Percentiles rank a stretch among this genome's conserved stretches.
These are phyloP conservation scores for Phoenix dactylifera DNA, from an alignment of 176 grass and related monocot genomes.

Conservation along the genomic window DNA sequence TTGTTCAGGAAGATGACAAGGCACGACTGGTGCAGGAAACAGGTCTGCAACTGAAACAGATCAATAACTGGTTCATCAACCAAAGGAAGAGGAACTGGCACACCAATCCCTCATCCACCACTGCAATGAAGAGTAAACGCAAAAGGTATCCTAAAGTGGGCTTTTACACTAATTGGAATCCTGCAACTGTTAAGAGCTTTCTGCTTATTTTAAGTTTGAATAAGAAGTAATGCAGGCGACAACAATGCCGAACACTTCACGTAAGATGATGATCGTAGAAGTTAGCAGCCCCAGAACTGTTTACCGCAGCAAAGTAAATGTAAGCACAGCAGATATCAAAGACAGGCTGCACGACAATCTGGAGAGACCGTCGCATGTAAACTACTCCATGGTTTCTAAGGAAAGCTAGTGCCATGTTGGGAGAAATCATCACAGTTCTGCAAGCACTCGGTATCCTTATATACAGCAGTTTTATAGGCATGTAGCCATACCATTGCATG, in stretches of 20 bases:
- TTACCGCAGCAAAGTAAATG: too few relatives aligned
- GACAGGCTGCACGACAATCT: too few relatives aligned
- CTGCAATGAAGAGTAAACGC: neutral
- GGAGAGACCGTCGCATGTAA: too few relatives aligned
- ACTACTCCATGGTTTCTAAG: too few relatives aligned
- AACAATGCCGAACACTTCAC: conserved; percentile 12
- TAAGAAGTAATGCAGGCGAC: conserved; percentile 9
- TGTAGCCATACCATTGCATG: too few relatives aligned
- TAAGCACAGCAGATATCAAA: too few relatives aligned
- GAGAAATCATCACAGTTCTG: too few relatives aligned
- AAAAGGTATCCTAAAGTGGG: neutral
- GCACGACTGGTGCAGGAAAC: conserved; percentile 17
- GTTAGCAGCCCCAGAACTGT: neutral
- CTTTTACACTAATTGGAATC: neutral
- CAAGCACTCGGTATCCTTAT: too few relatives aligned
- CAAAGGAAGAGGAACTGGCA: conserved; percentile 23
- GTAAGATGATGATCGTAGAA: neutral
- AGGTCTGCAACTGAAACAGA: conserved; percentile 15
- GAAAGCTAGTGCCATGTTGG: too few relatives aligned
- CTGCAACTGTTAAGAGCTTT: neutral
- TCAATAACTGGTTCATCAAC: conserved; percentile 24
- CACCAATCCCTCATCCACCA: conserved; percentile 10
- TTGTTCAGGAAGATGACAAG: conserved; percentile 12
- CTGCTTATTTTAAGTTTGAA: neutral
- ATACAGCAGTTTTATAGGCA: too few relatives aligned